Base-by-base conservation (phyloP, 1,139 yeast species). In the Geotrichum carabidarum region DNA sequence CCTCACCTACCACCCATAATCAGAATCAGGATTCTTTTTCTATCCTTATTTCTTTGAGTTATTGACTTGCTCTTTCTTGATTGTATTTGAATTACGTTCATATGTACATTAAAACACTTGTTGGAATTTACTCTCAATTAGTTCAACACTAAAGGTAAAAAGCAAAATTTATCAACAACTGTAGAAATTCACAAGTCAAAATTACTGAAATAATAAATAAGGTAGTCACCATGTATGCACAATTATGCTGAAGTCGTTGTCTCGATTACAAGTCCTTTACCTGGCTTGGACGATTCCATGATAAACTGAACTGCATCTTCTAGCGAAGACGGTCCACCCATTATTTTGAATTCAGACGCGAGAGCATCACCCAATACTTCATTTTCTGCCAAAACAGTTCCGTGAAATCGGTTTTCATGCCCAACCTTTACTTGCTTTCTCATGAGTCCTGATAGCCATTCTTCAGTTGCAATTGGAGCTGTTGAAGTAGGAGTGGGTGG, bases 381-480 rank as follows among this genome's bases (percentile, higher is more conserved):
- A 9, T 44, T 57, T 51, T 58, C 60, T 50, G 64, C 61, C 44
- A 73, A 57, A 4, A 71, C 63, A 0, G 76, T 71, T 11, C 67
- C 67, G 31, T 65, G 68, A 56, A 71, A 70, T 46, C 68, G 61
- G 27, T 64, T 66, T 18, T 69, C 74, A 45, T 66, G 68, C 1
- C 71, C 73, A 3, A 68, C 70, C 52, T 69, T 69, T 0, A 65
- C 62, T 50, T 70, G 70, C 46, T 65, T 66, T 49, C 66, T 65
- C 68, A 72, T 66, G 48, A 71, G 50, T 17, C 62, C 66, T 4
- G 63, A 61, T 22, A 73, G 58, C 76, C 76, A 73, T 51, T 70
- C 65, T 40, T 51, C 57, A 4, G 57, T 47, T n/a, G 36, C 34
- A 5, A 27, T 18, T 1, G 48, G 22, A 44, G 48, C 31, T 8